These are phyloP conservation scores for Neurospora tetrasperma DNA, from an alignment of 495 filamentous ascomycete species.

Conservation along the genomic window DNA sequence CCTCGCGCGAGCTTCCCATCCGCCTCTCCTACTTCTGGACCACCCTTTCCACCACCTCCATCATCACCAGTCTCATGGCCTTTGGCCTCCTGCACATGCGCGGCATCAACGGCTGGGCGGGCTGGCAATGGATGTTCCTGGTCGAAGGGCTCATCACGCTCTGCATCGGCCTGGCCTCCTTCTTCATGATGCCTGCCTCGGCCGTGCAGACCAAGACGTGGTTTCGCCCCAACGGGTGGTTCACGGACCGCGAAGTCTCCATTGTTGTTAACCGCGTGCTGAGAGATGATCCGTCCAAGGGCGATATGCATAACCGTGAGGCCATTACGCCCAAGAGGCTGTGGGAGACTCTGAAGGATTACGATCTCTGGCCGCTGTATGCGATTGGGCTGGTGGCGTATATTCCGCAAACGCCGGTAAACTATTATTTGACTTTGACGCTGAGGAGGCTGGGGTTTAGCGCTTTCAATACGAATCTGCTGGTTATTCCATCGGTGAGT, in stretches of 20 bases:
- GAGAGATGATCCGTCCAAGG: constrained; percentile 45
- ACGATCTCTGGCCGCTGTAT: constrained; percentile 67
- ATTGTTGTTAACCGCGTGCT: constrained; percentile 43
- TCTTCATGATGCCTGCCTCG: constrained; percentile 45
- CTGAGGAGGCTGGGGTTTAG: constrained; percentile 51
- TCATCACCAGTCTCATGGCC: constrained; percentile 43
- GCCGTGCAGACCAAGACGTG: constrained; percentile 42
- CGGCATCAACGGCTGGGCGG: constrained; percentile 41
- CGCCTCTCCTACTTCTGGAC: constrained; percentile 49
- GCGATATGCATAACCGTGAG: constrained; percentile 51
- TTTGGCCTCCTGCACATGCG: constrained; percentile 43
- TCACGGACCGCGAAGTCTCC: constrained; percentile 38
- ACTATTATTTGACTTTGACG: constrained; percentile 54
- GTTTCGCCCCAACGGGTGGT: constrained; percentile 42
- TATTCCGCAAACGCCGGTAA: constrained; percentile 47
- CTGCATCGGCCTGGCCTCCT: constrained; percentile 39
- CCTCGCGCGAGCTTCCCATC: constrained; percentile 51
- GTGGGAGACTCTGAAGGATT: constrained; percentile 53
- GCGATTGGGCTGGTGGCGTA: constrained; percentile 49
- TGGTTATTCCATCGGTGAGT: constrained; percentile 51
- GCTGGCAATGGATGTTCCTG: constrained; percentile 55
- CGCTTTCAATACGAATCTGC: constrained; percentile 58
- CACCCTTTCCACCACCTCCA: constrained; percentile 37
- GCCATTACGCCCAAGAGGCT: constrained; percentile 48
- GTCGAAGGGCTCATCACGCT: constrained; percentile 43